These are phyloP conservation scores for Moesziomyces aphidis DNA, from an alignment of 1,284 basidiomycete species.

Conservation along the genomic window DNA sequence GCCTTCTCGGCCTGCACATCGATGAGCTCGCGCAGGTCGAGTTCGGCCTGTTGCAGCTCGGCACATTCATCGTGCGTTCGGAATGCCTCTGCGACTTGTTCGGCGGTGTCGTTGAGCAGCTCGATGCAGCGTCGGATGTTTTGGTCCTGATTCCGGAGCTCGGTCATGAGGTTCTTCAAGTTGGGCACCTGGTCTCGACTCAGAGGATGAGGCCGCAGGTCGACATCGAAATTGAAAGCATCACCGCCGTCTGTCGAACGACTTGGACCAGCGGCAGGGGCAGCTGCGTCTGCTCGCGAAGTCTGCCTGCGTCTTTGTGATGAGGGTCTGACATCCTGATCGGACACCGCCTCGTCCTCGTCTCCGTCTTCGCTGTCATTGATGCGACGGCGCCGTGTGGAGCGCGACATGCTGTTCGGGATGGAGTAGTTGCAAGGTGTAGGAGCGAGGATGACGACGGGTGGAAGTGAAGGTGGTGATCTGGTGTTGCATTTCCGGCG, in stretches of 20 bases:
- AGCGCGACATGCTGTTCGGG: conserved; percentile 13
- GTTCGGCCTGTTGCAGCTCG: conserved; percentile 42
- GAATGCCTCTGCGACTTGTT: conserved; percentile 38
- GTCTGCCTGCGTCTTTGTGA: conserved; percentile 1
- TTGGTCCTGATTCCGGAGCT: conserved; percentile 24
- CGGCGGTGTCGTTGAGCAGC: conserved; percentile 41
- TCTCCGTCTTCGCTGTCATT: conserved; percentile 25
- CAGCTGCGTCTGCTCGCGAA: conserved; percentile 1
- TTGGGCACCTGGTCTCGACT: conserved; percentile 25
- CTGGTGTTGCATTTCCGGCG: conserved; percentile 8
- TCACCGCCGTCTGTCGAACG: background rate
- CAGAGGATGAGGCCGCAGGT: conserved; percentile 32
- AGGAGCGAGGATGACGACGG: background rate
- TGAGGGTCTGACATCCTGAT: too few species aligned
- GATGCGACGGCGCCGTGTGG: conserved; percentile 23
- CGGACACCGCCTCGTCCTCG: background rate
- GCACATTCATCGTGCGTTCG: conserved; percentile 11
- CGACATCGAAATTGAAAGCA: conserved; percentile 5
- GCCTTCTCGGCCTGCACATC: conserved; percentile 50
- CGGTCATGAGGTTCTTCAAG: conserved; percentile 18
- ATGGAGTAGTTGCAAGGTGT: too few species aligned
- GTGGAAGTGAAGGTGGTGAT: background rate
- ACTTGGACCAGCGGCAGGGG: background rate
- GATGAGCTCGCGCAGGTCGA: conserved; percentile 47
- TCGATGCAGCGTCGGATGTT: conserved; percentile 26